These are phyloP conservation scores for Malassezia globosa DNA, from an alignment of 1,284 basidiomycete genomes.

Conservation along the genomic window DNA sequence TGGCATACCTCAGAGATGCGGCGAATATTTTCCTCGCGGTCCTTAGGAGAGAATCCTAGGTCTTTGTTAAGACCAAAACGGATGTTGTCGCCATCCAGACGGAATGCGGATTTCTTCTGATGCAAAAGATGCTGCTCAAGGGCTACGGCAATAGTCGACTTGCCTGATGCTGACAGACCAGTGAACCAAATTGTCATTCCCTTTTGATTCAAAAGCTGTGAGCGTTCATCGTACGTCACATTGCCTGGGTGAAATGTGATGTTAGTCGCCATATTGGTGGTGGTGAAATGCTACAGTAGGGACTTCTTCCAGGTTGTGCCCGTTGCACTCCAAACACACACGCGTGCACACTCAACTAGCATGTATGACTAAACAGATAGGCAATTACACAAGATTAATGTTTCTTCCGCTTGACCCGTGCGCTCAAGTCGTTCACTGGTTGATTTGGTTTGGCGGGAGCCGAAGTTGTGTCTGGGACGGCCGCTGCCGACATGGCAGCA, in stretches of 20 bases:
- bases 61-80: slow-evolving; percentile 97
- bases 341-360: too few species aligned
- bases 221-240: slow-evolving; percentile 40
- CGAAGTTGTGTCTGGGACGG: not conserved
- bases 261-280: slow-evolving; percentile 61
- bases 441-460: not conserved
- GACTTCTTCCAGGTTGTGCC: too few species aligned
- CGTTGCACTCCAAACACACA: not conserved
- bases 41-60: slow-evolving; percentile 87
- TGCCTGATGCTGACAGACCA: slow-evolving; percentile 36
- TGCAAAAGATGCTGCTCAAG: slow-evolving; percentile 91
- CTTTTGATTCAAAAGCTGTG: slow-evolving; percentile 25
- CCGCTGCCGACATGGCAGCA: slow-evolving; percentile 11
- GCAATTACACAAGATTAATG: not conserved
- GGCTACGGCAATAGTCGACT: slow-evolving; percentile 95
- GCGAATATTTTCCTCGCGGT: slow-evolving; percentile 92
- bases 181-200: slow-evolving; percentile 36
- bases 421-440: slow-evolving; percentile 13
- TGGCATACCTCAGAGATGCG: slow-evolving; percentile 69
- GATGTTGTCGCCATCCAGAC: slow-evolving; percentile 93
- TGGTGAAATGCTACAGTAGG: too few species aligned
- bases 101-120: slow-evolving; percentile 71
- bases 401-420: slow-evolving; percentile 16
- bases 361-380: slow-evolving; percentile 10
- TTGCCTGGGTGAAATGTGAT: slow-evolving; percentile 68